Percentiles rank a stretch among this genome's conserved stretches.
These are phyloP conservation scores for Chaetoceros tenuissimus DNA, from an alignment of 108 stramenopile genomes.

Conservation along the genomic window DNA sequence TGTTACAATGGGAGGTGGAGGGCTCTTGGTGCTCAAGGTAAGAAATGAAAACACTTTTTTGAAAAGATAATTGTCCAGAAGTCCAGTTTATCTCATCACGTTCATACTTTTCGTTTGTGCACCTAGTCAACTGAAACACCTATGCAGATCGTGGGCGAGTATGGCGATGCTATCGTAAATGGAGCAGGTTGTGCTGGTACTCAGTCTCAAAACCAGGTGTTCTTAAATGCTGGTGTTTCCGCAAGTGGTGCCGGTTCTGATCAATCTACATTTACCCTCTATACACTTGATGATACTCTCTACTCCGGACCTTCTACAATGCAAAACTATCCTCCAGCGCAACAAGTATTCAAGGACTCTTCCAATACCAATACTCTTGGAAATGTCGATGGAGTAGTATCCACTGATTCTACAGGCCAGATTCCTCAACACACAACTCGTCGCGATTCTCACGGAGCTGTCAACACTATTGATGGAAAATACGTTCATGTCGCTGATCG, in stretches of 20 bases:
- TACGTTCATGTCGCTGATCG: slow-evolving; percentile 27
- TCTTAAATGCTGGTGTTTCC: slow-evolving; percentile 13
- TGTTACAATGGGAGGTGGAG: slow-evolving; percentile 19
- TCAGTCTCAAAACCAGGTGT: slow-evolving; percentile 6
- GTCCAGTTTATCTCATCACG: too few relatives aligned
- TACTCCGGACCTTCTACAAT: neutral
- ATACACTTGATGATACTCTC: slow-evolving; percentile 7
- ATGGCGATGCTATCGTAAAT: slow-evolving; percentile 8
- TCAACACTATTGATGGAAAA: slow-evolving; percentile 7
- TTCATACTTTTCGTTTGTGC: too few relatives aligned
- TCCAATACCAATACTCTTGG: slow-evolving; percentile 11
- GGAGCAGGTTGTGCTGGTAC: slow-evolving; percentile 25
- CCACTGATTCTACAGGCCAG: slow-evolving; percentile 18
- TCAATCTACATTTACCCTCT: slow-evolving; percentile 16
- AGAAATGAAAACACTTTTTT: too few relatives aligned
- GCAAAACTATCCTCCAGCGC: slow-evolving; percentile 4
- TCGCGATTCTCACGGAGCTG: slow-evolving; percentile 21
- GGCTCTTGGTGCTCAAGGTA: slow-evolving; percentile 13
- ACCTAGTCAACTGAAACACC: slow-evolving; percentile 15
- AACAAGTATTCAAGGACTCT: slow-evolving; percentile 10
- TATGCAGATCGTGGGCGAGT: slow-evolving; percentile 22
- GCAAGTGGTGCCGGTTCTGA: slow-evolving; percentile 3
- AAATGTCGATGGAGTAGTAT: neutral
- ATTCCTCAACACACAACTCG: slow-evolving; percentile 17
- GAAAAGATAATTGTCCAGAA: too few relatives aligned